phyloP scores from a whole-genome alignment of 495 filamentous ascomycete species.

The Penicillium fimorum region DNA sequence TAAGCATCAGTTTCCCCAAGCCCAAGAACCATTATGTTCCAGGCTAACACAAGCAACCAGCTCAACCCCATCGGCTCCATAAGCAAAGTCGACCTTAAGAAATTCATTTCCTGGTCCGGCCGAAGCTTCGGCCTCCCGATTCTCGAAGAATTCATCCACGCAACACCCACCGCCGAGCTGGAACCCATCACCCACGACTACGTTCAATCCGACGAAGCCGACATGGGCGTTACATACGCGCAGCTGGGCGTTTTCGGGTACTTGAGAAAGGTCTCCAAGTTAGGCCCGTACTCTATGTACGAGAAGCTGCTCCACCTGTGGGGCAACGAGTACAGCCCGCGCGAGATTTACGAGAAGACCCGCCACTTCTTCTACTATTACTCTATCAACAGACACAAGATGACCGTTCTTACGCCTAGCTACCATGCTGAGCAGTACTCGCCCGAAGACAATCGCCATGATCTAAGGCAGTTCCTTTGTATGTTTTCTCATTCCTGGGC shows the following conservation, averaged over 20 bases:
- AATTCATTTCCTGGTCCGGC: slow-evolving; percentile 69
- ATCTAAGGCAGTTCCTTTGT: slow-evolving; percentile 60
- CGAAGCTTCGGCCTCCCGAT: slow-evolving; percentile 66
- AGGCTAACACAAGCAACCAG: slow-evolving; percentile 19
- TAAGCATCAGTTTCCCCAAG: slow-evolving; percentile 19
- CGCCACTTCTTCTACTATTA: slow-evolving; percentile 40
- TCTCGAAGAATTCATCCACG: slow-evolving; percentile 69
- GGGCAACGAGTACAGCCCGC: slow-evolving; percentile 50
- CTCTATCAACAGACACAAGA: slow-evolving; percentile 63
- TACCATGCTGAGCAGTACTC: slow-evolving; percentile 56
- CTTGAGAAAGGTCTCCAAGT: slow-evolving; percentile 67
- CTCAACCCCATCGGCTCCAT: slow-evolving; percentile 72
- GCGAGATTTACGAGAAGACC: slow-evolving; percentile 59
- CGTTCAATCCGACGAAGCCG: slow-evolving; percentile 62
- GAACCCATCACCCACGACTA: slow-evolving; percentile 68
- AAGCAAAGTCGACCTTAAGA: slow-evolving; percentile 71
- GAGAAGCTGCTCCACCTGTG: slow-evolving; percentile 68
- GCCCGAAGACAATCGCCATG: slow-evolving; percentile 69
- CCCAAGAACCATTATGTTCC: background rate
- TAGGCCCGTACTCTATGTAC: slow-evolving; percentile 73
- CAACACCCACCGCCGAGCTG: slow-evolving; percentile 79
- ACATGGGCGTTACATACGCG: slow-evolving; percentile 65
- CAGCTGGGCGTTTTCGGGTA: slow-evolving; percentile 58
- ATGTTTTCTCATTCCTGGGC: background rate
- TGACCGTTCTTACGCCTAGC: slow-evolving; percentile 62